Evolutionary conservation across 2,329 filamentous ascomycete species (phyloP).

Genomic region (Torrubiellomyces zombiae): DNA sequence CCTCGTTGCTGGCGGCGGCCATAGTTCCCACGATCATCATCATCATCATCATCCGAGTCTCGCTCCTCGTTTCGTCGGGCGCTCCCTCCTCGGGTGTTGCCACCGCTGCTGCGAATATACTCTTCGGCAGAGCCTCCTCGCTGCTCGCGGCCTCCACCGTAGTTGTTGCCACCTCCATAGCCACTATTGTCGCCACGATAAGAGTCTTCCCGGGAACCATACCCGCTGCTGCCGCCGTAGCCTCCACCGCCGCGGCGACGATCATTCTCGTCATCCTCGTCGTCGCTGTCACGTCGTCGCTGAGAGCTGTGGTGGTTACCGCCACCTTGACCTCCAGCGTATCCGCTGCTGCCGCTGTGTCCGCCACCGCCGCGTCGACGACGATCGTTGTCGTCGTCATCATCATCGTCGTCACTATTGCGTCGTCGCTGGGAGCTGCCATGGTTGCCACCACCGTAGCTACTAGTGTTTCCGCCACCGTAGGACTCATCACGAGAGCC

Average conservation of each 20-base stretch:
- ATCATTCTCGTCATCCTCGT: conserved; percentile 3
- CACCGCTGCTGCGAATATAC: too few species aligned
- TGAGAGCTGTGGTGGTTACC: conserved; percentile 9
- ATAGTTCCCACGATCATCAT: conserved; percentile 2
- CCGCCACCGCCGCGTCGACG: conserved; percentile 6
- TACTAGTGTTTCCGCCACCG: too few species aligned
- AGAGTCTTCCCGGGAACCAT: conserved; percentile 2
- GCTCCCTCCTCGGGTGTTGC: too few species aligned
- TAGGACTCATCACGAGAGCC: conserved; percentile 4
- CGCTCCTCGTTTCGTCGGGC: conserved; percentile 7
- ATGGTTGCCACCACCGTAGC: conserved; percentile 4
- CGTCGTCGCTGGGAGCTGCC: conserved; percentile 5
- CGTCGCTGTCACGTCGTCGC: conserved; percentile 4
- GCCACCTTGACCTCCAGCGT: conserved; percentile 6
- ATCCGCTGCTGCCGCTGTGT: neutral
- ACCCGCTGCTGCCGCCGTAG: conserved; percentile 4
- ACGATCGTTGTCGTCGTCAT: conserved; percentile 9
- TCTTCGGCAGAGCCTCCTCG: conserved; percentile 9
- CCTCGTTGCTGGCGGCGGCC: conserved; percentile 11
- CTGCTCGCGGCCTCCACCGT: conserved; percentile 4
- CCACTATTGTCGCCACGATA: conserved; percentile 5
- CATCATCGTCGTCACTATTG: conserved; percentile 8
- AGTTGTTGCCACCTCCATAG: too few species aligned
- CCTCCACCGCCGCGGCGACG: conserved; percentile 5
- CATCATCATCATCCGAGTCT: conserved; percentile 4